Conservation (phyloP, 352 stramenopile genomes). For the Aphanomyces stellatus region DNA sequence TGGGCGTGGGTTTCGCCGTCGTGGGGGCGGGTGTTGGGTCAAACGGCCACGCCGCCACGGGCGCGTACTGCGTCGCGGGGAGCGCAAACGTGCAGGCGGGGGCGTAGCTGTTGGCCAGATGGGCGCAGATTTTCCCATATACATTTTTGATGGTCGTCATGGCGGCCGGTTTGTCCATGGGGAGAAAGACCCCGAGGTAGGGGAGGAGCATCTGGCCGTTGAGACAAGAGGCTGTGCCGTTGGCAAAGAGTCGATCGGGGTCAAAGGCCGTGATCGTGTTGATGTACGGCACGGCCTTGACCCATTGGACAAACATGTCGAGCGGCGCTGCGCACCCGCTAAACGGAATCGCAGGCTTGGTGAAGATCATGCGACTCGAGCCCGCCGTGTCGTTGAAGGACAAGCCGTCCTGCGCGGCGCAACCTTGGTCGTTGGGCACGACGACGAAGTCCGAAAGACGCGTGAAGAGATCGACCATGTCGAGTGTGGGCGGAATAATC, state of each 20-base stretch:
- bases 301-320: slow-evolving; percentile 27
- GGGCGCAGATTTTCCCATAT: background rate
- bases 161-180: background rate
- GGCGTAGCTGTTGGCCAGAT: slow-evolving; percentile 13
- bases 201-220: slow-evolving; percentile 1
- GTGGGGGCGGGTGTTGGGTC: background rate
- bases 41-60: background rate
- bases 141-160: background rate
- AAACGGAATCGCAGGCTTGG: slow-evolving; percentile 25
- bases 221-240: slow-evolving; percentile 27
- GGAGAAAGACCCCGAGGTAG: background rate
- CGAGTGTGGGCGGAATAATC: background rate
- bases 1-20: background rate
- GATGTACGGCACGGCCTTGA: slow-evolving; percentile 28
- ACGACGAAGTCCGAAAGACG: background rate
- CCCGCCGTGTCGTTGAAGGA: slow-evolving; percentile 33
- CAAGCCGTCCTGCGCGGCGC: slow-evolving; percentile 31
- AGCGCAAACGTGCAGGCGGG: background rate
- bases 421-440: slow-evolving; percentile 37
- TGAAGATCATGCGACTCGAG: slow-evolving; percentile 7
- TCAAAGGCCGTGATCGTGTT: slow-evolving; percentile 20
- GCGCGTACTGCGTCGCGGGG: background rate
- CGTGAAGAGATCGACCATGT: background rate
- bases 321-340: slow-evolving; percentile 29
- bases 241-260: slow-evolving; percentile 26